Conservation (phyloP, 2,329 filamentous ascomycete genomes). For the Metarhizium brunneum region DNA sequence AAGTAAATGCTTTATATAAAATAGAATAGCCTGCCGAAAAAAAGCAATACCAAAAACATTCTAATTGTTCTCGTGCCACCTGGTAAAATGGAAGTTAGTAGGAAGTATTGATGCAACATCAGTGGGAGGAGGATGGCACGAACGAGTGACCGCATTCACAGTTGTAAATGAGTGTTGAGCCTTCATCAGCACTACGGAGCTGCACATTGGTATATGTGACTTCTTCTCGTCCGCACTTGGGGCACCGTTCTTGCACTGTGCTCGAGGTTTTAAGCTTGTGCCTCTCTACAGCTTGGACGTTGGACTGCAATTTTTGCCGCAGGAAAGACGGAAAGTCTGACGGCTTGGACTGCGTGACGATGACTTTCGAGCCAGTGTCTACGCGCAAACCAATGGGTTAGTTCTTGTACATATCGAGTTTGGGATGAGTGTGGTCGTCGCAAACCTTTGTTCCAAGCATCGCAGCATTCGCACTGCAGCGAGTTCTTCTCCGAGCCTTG, state of each 20-base stretch:
- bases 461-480: constrained; percentile 78
- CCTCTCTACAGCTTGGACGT: constrained; percentile 70
- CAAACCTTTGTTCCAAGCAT: constrained; percentile 71
- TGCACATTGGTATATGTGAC: constrained; percentile 82
- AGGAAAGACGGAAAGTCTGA: constrained; percentile 86
- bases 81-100: constrained; percentile 18
- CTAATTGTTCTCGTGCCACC: constrained; percentile 54
- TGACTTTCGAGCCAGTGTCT: constrained; percentile 69
- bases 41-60: constrained; percentile 1
- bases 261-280: constrained; percentile 70
- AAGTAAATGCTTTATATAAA: constrained; percentile 2
- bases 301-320: constrained; percentile 73
- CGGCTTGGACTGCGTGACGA: constrained; percentile 76
- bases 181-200: constrained; percentile 87
- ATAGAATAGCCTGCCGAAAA: constrained; percentile 3
- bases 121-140: constrained; percentile 19
- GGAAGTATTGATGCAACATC: neutral
- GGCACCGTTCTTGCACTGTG: constrained; percentile 58
- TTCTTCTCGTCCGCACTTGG: constrained; percentile 71
- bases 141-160: constrained; percentile 84
- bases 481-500: constrained; percentile 67
- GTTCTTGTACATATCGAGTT: neutral
- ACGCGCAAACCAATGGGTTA: neutral
- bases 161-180: constrained; percentile 81
- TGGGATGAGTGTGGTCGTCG: neutral